These are phyloP conservation scores for Geotrichum fermentans DNA, from an alignment of 1,139 yeast species.

Conservation along the genomic window DNA sequence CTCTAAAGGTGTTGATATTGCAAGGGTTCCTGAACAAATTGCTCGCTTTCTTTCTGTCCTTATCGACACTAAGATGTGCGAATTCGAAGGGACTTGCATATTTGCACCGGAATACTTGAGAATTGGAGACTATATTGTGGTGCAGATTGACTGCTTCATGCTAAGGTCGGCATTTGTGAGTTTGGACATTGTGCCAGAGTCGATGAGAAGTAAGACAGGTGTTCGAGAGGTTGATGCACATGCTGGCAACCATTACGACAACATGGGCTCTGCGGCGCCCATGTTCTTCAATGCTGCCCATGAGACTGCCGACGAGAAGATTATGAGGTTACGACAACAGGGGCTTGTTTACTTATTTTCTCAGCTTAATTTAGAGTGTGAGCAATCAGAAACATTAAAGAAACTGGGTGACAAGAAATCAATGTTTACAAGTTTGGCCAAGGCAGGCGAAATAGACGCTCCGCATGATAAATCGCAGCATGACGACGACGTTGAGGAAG, in stretches of 20 bases:
- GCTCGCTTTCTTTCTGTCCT: constrained; percentile 68
- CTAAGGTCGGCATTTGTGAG: constrained; percentile 49
- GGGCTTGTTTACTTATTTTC: constrained; percentile 57
- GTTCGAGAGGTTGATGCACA: constrained; percentile 4
- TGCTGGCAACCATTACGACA: constrained; percentile 5
- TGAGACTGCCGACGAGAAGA: constrained; percentile 55
- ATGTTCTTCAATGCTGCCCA: constrained; percentile 31
- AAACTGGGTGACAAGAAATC: constrained; percentile 26
- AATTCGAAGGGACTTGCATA: constrained; percentile 57
- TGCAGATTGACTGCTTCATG: constrained; percentile 61
- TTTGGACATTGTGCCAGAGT: constrained; percentile 21
- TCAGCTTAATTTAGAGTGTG: constrained; percentile 39
- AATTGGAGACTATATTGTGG: constrained; percentile 66
- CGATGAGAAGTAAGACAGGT: neutral
- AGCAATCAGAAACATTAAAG: constrained; percentile 26
- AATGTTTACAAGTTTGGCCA: constrained; percentile 22
- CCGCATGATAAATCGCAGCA: constrained; percentile 24
- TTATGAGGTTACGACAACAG: constrained; percentile 50
- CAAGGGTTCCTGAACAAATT: constrained; percentile 67
- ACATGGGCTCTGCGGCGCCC: constrained; percentile 1
- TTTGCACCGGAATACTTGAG: constrained; percentile 54
- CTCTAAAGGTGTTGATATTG: constrained; percentile 55
- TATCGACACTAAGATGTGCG: constrained; percentile 51
- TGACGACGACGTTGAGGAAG: constrained; percentile 24
- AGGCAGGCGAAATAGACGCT: constrained; percentile 30